Conservation (phyloP, 345 rosid genomes). For the Bruguiera gymnorhiza region DNA sequence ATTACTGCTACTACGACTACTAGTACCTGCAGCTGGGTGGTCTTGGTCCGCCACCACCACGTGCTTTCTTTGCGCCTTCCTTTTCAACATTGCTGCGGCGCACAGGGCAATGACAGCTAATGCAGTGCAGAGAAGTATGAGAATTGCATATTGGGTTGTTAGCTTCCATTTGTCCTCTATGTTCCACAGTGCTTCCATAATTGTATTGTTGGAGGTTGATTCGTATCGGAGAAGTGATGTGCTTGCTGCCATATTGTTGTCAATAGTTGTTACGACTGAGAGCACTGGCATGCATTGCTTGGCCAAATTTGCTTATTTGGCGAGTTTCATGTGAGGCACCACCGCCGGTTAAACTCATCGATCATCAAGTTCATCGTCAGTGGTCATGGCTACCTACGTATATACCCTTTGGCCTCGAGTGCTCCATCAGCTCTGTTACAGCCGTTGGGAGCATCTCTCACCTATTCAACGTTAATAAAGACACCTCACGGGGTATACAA, state of each 20-base stretch:
- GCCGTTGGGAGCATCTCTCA: constrained; percentile 27
- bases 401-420: not conserved
- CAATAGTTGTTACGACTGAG: not conserved
- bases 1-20: not conserved
- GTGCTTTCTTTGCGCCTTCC: constrained; percentile 33
- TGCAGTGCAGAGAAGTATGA: constrained; percentile 46
- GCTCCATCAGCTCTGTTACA: not conserved
- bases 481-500: constrained; percentile 26
- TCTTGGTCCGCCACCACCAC: constrained; percentile 9
- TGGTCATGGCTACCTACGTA: not conserved
- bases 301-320: not conserved
- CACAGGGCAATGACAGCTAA: constrained; percentile 45
- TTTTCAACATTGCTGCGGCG: constrained; percentile 36
- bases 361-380: not conserved
- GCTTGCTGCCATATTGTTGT: not conserved
- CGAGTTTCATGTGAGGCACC: constrained; percentile 50
- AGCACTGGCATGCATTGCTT: too few relatives aligned
- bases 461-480: constrained; percentile 19
- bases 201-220: not conserved
- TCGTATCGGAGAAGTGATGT: not conserved
- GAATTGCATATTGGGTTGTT: constrained; percentile 46
- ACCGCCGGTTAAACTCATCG: constrained; percentile 29
- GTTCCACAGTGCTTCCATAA: constrained; percentile 72
- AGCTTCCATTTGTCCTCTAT: constrained; percentile 63
- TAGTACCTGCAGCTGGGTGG: not conserved